Base-by-base conservation (phyloP, 2,329 filamentous ascomycete species). In the Ascochyta koolunga region DNA sequence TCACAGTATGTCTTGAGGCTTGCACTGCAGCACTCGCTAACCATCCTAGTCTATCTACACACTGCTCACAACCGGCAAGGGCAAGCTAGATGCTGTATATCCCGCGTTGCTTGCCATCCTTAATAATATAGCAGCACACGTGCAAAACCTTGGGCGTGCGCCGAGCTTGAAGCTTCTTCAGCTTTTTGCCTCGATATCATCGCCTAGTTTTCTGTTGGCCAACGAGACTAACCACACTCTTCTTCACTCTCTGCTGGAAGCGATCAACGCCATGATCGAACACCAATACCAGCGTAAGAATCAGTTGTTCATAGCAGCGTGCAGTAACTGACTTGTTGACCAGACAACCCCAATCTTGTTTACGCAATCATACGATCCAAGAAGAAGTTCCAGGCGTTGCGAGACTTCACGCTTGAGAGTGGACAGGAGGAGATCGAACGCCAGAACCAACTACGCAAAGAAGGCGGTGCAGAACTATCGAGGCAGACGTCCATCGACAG, bases 371-470 rank as follows among this genome's bases (percentile, higher is more conserved):
- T 96, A 43, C 88, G 88, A 60, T 91, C 92, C 56, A 86, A 86
- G 66, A 93, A 89, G 73, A 86, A 88, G 25, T 95, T 98, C 59
- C 90, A 96, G 71, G 89, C 89, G 1, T 78, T 98, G 33, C 86
- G 93, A 22, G 86, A 88, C 13, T 96, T 98, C 66, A 98, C 93
- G 0, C 81, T 98, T 0, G 93, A 98, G 70, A 95, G 90, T 66
- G 95, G 91, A 0, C 90, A 95, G 68, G 89, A 93, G 72, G 93
- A 98, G 71, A 89, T 98, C 24, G 91, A 96, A 71, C 86, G 90
- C 50, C 85, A 89, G 58, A 88, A 86, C 56, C 85, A 89, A 58
- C 82, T 83, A 53, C 84, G 70, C 87, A 97, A 78, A 86, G 91
- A 66, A 77, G 78, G 58, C 60, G 53, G 64, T 11, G 65, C 59